phyloP scores from a whole-genome alignment of 129 eudicot genomes.

The Arctium lappa region DNA sequence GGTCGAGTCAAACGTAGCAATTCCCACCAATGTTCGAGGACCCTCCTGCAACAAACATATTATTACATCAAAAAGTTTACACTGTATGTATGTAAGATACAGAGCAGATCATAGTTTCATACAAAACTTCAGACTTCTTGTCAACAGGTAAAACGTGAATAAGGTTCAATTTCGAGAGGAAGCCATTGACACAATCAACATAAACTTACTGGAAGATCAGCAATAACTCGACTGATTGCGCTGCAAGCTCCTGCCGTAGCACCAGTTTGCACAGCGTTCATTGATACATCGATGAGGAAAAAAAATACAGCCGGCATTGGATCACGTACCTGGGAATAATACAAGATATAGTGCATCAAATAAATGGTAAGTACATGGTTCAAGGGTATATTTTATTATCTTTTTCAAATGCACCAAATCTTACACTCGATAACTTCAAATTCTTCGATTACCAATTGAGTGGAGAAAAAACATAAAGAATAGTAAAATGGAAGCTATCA shows the following conservation, averaged over 20 bases:
- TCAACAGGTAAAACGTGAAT: background rate
- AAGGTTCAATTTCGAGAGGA: background rate
- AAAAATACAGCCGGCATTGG: slow-evolving; percentile 97
- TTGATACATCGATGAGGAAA: slow-evolving; percentile 93
- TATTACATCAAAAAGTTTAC: background rate
- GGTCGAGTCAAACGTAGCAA: slow-evolving; percentile 91
- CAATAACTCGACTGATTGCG: slow-evolving; percentile 84
- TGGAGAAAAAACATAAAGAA: background rate
- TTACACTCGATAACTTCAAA: background rate
- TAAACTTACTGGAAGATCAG: slow-evolving; percentile 93
- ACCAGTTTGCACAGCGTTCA: slow-evolving; percentile 97
- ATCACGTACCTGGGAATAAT: slow-evolving; percentile 69
- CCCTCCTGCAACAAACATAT: slow-evolving; percentile 60
- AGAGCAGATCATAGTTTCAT: background rate
- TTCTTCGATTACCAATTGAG: background rate
- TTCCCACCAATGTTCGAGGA: slow-evolving; percentile 89
- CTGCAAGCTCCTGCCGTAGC: slow-evolving; percentile 98
- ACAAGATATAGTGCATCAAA: background rate
- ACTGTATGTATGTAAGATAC: background rate
- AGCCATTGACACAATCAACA: background rate
- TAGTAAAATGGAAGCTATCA: background rate
- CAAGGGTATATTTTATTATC: background rate
- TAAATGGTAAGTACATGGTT: background rate
- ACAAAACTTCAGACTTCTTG: background rate
- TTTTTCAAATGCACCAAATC: background rate